Percentiles rank a stretch among this genome's conserved stretches.
phyloP scores from a whole-genome alignment of 257 asterid genomes.

The Perilla frutescens region DNA sequence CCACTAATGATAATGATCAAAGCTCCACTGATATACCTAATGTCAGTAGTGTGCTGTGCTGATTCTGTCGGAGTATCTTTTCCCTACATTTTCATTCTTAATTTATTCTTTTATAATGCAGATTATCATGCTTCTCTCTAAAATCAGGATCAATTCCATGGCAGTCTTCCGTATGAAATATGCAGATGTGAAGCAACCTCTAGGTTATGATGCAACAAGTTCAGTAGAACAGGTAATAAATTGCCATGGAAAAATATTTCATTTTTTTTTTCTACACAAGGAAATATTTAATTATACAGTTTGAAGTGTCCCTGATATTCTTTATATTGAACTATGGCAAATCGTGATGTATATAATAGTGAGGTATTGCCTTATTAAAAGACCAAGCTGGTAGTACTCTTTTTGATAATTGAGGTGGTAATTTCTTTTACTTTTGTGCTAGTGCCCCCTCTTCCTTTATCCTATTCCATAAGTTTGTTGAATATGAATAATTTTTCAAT shows the following conservation, averaged over 20 bases:
- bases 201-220: conserved; percentile 56
- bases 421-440: background rate
- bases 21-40: conserved; percentile 5
- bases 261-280: too few relatives aligned
- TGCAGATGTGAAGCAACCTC: conserved; percentile 53
- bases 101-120: conserved; percentile 46
- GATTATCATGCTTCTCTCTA: conserved; percentile 72
- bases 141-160: conserved; percentile 90
- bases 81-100: background rate
- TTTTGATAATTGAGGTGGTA: background rate
- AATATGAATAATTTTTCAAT: background rate
- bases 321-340: background rate
- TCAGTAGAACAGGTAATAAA: conserved; percentile 70
- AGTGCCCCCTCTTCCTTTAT: background rate
- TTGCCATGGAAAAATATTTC: conserved; percentile 8
- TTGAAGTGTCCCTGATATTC: conserved; percentile 10
- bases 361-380: background rate
- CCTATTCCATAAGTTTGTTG: conserved; percentile 9
- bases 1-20: conserved; percentile 19
- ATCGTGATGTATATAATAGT: background rate
- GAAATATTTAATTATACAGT: conserved; percentile 18
- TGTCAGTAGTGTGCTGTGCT: background rate
- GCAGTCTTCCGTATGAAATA: conserved; percentile 73
- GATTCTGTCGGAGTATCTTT: conserved; percentile 16
- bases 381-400: background rate